These are phyloP conservation scores for Keithomyces neogunnii DNA, from an alignment of 2,329 filamentous ascomycete species.

Conservation along the genomic window DNA sequence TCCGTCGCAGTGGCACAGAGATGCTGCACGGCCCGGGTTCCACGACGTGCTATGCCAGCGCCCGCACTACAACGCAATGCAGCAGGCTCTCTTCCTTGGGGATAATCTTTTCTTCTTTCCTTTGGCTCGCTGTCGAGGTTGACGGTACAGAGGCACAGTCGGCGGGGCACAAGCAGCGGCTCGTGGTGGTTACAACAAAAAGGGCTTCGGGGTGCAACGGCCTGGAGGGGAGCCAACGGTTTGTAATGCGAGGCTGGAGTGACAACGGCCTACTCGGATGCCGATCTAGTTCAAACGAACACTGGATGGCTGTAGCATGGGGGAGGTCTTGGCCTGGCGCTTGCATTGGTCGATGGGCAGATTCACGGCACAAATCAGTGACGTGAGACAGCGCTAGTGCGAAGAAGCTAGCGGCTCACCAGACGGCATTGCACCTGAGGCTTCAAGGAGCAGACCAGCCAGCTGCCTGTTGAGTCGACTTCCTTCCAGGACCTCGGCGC, in stretches of 20 bases:
- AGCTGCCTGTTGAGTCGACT: too few species aligned
- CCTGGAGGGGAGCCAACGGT: not conserved
- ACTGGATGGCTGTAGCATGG: not conserved
- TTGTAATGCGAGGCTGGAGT: not conserved
- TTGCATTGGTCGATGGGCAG: not conserved
- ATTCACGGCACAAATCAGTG: not conserved
- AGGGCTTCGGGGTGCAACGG: not conserved
- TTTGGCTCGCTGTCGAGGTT: not conserved
- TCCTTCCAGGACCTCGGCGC: too few species aligned
- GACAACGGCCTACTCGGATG: slow-evolving; percentile 1
- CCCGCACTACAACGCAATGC: not conserved
- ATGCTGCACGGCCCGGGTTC: too few species aligned
- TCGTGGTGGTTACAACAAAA: not conserved
- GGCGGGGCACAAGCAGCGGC: not conserved
- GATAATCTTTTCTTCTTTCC: too few species aligned
- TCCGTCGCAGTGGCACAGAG: not conserved
- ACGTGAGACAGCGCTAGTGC: slow-evolving; percentile 1
- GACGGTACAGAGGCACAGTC: not conserved
- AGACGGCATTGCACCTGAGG: too few species aligned
- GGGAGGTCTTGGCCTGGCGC: too few species aligned
- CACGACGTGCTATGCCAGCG: not conserved
- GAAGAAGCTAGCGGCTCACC: too few species aligned
- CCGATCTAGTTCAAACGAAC: slow-evolving; percentile 4
- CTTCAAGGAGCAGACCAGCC: too few species aligned
- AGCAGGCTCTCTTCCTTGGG: not conserved